A percentile compares a stretch with the other conserved stretches of the same genome.
phyloP scores from a whole-genome alignment of 257 asterid species.

The Jacaranda mimosifolia region DNA sequence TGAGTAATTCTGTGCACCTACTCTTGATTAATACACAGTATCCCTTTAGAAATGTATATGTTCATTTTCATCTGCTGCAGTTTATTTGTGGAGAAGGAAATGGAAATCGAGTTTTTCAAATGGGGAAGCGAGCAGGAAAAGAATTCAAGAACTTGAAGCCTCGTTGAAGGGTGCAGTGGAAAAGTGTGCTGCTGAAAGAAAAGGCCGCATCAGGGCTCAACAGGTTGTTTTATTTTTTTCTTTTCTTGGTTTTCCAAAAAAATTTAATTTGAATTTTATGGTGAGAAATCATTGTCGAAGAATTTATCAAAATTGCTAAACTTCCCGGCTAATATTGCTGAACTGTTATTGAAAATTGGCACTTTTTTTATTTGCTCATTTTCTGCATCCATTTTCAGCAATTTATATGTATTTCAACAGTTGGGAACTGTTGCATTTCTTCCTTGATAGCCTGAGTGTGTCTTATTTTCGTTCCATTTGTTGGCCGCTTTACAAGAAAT shows the following conservation, averaged over 20 bases:
- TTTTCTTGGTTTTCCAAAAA: background rate
- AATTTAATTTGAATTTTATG: background rate
- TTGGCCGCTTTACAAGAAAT: background rate
- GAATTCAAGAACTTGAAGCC: constrained; percentile 65
- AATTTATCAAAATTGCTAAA: background rate
- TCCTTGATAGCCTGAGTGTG: background rate
- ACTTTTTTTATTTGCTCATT: background rate
- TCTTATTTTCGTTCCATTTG: background rate
- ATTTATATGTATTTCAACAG: background rate
- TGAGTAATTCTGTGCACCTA: background rate
- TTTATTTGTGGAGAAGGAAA: constrained; percentile 66
- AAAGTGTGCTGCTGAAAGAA: constrained; percentile 87
- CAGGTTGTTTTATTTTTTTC: constrained; percentile 47
- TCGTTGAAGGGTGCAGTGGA: constrained; percentile 62
- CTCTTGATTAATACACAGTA: background rate
- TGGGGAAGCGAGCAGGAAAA: constrained; percentile 41
- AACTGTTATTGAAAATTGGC: background rate
- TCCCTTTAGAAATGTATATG: background rate
- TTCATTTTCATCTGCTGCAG: constrained; percentile 41
- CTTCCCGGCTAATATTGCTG: no score
- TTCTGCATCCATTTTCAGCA: background rate
- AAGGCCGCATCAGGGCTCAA: constrained; percentile 94
- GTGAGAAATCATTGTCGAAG: background rate
- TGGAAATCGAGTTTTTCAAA: constrained; percentile 39
- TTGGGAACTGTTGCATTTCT: background rate